Base-by-base conservation (phyloP, 192 early-diverging fungal genomes). In the Coemansia sp. region DNA sequence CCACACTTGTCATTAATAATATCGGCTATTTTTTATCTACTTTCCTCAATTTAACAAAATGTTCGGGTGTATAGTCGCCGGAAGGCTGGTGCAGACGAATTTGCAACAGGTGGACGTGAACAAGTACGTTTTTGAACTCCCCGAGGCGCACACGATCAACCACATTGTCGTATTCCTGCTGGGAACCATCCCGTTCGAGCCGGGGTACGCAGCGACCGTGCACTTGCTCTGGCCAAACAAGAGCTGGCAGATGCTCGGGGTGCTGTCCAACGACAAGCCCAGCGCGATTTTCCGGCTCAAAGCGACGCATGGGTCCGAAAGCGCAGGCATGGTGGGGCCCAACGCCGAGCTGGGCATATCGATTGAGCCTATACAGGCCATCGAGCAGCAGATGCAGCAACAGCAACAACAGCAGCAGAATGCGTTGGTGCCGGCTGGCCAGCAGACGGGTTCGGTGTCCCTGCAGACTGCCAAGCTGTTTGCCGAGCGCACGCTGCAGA, bases 41-140 rank as follows among this genome's bases (percentile, higher is more conserved):
- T 25, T 24, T 48, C 29, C 18, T 31, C 22, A 4, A 31, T 28
- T 23, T 44, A 5, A 8, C 30, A 31, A 8, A 43, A 94, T 95
- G 94, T 95, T 95, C 82, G 95, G 95, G 5, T 92, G 90, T 68
- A 95, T 97, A 59, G 86, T 92, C 21, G 93, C 93, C 6, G 95
- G 95, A 21, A 84, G 95, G 27, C 81, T 93, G 56, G 90, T 94
- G 16, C 92, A 94, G 74, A 95, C 94, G 23, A 94, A 96, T 65
- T 60, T 94, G 53, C 89, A 90, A 60, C 94, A 94, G 80, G 91
- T 90, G 11, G 87, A 91, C 80, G 84, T 87, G 14, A 86, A 85
- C 68, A 89, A 94, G 73, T 98, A 91, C 71, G 83, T 93, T 11
- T 95, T 98, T 83, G 90, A 94, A 65, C 79, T 98, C 16, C 77